Base-by-base conservation (phyloP, 768 basidiomycete species). In the Lactarius quietus region DNA sequence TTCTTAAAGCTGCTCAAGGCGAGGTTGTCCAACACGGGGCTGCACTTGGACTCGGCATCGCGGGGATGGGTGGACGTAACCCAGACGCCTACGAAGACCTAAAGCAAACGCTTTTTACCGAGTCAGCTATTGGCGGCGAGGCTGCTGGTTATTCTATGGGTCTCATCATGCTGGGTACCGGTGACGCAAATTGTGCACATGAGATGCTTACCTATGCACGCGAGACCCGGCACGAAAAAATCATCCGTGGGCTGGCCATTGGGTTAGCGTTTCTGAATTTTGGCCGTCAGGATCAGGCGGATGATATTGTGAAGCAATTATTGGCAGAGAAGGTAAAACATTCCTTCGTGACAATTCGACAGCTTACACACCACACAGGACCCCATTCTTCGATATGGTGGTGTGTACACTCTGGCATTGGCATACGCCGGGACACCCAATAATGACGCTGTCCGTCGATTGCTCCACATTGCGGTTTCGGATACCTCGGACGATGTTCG, bases 221-320 rank as follows among this genome's bases (percentile, higher is more conserved):
- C 62, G 97, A 99, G 74, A 99, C 97, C 1, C 94, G 97, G 72
- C 97, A 98, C 74, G 97, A 99, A 80, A 99, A 98, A 80, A 98
- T 98, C 72, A 98, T 98, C 62, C 89, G 97, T 53, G 95, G 95
- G 69, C 82, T 99, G 61, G 92, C 95, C 8, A 83, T 99, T 70
- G 96, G 96, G 26, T 81, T 95, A 52, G 93, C 93, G 2, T 93
- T 98, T 75, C 84, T 98, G 64, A 93, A 85, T 77, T 98, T 96
- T 68, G 94, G 92, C 45, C 84, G 89, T 57, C 93, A 95, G 76
- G 97, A 98, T 74, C 86, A 93, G 71, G 96, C 97, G 9, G 89
- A 98, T 68, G 79, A 80, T n/a, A 89, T 90, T 1, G 86, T 96
- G 65, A 87, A 87, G 71, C 75, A 81, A 54, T 77, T 98, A 35